Conservation (phyloP, 2,329 filamentous ascomycete species). For the Alternaria sp. region DNA sequence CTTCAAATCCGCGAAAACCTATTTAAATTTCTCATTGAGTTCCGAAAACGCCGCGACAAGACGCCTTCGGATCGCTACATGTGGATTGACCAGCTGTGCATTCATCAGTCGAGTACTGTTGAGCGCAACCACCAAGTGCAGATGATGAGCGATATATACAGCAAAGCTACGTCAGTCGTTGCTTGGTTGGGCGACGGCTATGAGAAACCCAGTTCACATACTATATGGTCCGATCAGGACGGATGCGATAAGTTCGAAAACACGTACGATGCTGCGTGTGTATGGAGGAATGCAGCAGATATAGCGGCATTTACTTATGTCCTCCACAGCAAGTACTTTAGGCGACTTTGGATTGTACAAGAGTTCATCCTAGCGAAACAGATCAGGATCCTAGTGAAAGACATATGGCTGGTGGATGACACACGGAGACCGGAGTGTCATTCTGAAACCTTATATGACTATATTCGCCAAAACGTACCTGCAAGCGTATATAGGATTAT, state of each 20-base stretch:
- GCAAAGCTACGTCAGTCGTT: not conserved
- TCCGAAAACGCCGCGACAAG: not conserved
- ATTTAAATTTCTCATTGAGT: not conserved
- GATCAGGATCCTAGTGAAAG: not conserved
- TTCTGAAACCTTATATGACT: not conserved
- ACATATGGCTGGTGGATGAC: not conserved
- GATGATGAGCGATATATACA: not conserved
- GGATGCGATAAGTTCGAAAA: not conserved
- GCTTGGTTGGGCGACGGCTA: not conserved
- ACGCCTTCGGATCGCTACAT: rapidly evolving
- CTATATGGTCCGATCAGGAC: no score
- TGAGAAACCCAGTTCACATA: no score
- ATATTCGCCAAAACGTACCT: no score
- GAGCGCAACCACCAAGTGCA: not conserved
- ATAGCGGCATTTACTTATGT: not conserved
- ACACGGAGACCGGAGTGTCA: not conserved
- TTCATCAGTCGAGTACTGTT: not conserved
- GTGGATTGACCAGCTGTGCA: not conserved
- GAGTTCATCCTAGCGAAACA: not conserved
- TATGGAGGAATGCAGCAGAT: not conserved
- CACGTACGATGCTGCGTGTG: not conserved
- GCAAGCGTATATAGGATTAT: not conserved
- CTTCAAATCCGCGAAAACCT: not conserved
- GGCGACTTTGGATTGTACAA: not conserved
- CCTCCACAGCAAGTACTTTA: not conserved